Evolutionary conservation across 1,284 basidiomycete species (phyloP), one percentile per base, ranked within the genome.

Genomic region (Puccinia hordei): DNA sequence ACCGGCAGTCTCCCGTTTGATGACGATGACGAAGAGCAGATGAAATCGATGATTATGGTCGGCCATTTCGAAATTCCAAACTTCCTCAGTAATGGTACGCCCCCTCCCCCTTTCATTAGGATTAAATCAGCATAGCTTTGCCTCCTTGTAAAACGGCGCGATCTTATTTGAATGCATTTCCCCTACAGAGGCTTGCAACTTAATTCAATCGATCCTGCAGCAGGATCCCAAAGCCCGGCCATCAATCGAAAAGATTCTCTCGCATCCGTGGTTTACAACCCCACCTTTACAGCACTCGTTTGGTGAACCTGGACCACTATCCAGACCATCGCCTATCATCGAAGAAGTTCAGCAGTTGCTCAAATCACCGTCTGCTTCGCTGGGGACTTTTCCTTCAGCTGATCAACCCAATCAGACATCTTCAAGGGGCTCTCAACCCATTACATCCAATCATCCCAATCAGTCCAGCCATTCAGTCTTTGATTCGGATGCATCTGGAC

Each of bases 1-100:
- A 92, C 91, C n/a, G 96, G 95, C 4, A 89, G 90, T 51, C 88
- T 99, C 53, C 97, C 97, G 1, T 99, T 99, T 85, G 95, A 99
- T 86, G 94, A 98, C 83, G 97, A 99, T 82, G 92, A 98, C 85
- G 97, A 99, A 86, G 87, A 88, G 49, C 85, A 92, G 46, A 98
- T 98, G 94, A 92, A 92, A 83, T 88, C 89, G 72, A 92, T 93
- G 85, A 94, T 99, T 82, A 90, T 94, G 78, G 88, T 90, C 81
- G 93, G 92, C n/a, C 90, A 92, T 65, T 98, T 92, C 84, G 93
- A 96, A 81, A 92, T 97, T 83, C 95, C 95, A 6, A 90, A 91
- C 81, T 99, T 92, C 94, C 88, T 97, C 24, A 93, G 93, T 19
- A 87, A 89, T 84, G 93, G 95, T 94, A 82, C 77, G 86, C 83